Conservation (phyloP, 2,329 filamentous ascomycete genomes). For the Elsinoe perseae region DNA sequence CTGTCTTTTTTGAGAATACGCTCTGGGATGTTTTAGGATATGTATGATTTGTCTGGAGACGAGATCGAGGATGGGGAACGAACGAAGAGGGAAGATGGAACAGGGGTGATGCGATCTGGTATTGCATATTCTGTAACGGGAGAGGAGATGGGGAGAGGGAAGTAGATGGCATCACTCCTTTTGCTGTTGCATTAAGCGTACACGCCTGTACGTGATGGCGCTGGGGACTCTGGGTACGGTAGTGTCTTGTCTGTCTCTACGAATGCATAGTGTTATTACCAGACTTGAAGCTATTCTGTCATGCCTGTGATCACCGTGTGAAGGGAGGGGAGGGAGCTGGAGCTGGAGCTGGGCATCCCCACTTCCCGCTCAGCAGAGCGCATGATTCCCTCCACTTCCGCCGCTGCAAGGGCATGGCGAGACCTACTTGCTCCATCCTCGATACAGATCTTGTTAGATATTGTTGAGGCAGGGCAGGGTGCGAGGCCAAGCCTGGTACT, state of each 20-base stretch:
- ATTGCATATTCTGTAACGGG: not conserved
- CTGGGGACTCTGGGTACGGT: not conserved
- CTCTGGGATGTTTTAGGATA: not conserved
- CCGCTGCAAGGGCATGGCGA: not conserved
- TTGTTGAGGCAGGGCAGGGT: not conserved
- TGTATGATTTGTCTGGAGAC: not conserved
- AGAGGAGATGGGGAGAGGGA: not conserved
- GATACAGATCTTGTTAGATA: not conserved
- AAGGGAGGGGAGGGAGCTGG: not conserved
- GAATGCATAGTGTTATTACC: not conserved
- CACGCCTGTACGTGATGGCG: not conserved
- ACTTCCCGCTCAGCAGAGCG: too few species aligned
- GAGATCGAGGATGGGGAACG: not conserved
- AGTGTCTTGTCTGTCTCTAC: constrained; percentile 7
- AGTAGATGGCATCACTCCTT: not conserved
- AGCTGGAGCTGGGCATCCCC: not conserved
- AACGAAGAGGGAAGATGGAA: not conserved
- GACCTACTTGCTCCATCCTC: not conserved
- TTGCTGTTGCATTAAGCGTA: not conserved
- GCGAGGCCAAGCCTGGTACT: too few species aligned
- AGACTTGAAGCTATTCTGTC: not conserved
- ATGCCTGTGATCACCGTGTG: not conserved
- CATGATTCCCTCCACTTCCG: too few species aligned
- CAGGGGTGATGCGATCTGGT: constrained; percentile 2
- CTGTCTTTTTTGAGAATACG: not conserved